phyloP scores from a whole-genome alignment of 2,329 filamentous ascomycete species.

The Alternaria solani region DNA sequence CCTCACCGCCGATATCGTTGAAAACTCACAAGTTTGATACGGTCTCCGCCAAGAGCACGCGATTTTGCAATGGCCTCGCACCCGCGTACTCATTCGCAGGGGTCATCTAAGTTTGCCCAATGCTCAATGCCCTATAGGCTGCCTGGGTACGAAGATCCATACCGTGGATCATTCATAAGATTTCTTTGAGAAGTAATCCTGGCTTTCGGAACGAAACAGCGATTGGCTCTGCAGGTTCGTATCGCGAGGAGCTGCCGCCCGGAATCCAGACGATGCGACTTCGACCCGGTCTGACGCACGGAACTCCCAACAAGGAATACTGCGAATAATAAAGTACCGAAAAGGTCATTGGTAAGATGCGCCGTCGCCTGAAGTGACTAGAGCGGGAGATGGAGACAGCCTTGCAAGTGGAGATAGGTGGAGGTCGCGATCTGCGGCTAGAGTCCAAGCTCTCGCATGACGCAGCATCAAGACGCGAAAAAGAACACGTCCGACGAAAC shows the following conservation, averaged over 20 bases:
- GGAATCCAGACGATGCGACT: not conserved
- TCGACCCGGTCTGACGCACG: not conserved
- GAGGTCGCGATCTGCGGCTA: slow-evolving; percentile 9
- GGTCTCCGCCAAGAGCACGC: not conserved
- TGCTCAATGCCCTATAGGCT: not conserved
- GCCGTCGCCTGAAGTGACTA: slow-evolving; percentile 1
- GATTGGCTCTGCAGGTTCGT: not conserved
- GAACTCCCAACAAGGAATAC: slow-evolving; percentile 5
- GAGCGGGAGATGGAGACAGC: not conserved
- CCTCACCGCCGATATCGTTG: not conserved
- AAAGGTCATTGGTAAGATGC: slow-evolving; percentile 3
- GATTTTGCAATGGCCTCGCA: not conserved
- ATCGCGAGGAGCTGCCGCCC: not conserved
- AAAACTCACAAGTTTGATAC: not conserved
- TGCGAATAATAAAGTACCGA: not conserved
- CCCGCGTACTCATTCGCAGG: not conserved
- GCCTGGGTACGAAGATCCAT: not conserved
- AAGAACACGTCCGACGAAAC: slow-evolving; percentile 2
- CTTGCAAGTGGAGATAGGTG: slow-evolving; percentile 2
- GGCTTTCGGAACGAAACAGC: not conserved
- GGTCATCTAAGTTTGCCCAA: not conserved
- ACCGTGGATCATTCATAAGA: not conserved
- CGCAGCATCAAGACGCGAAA: not conserved
- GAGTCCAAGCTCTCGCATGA: slow-evolving; percentile 7
- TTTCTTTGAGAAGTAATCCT: not conserved